Conservation (phyloP, 2,329 filamentous ascomycete genomes). For the Escovopsis weberi region DNA sequence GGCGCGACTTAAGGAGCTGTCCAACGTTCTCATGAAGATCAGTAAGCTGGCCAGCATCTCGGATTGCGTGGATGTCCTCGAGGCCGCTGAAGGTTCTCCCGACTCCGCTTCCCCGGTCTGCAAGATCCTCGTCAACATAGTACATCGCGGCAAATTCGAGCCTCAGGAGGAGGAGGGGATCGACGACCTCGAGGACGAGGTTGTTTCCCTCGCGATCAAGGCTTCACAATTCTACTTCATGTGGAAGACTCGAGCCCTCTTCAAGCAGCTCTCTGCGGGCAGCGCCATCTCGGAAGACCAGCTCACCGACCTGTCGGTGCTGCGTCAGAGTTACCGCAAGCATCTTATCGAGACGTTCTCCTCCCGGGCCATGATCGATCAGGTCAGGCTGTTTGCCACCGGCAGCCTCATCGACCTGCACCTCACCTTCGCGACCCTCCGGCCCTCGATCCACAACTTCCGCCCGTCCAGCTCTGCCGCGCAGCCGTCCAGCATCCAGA, state of each 20-base stretch:
- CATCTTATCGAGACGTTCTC: conserved; percentile 56
- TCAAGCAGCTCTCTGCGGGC: conserved; percentile 38
- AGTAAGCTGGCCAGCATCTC: conserved; percentile 68
- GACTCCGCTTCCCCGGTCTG: conserved; percentile 41
- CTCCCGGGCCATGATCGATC: conserved; percentile 55
- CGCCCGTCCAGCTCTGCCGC: conserved; percentile 9
- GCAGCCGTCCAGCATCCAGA: conserved; percentile 10
- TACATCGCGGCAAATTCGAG: conserved; percentile 57
- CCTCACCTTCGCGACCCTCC: conserved; percentile 61
- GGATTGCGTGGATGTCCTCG: conserved; percentile 62
- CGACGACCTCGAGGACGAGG: conserved; percentile 64
- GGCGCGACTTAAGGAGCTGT: conserved; percentile 52
- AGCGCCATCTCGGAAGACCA: conserved; percentile 40
- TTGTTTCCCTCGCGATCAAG: conserved; percentile 63
- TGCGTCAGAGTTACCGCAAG: conserved; percentile 42
- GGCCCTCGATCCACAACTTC: conserved; percentile 34
- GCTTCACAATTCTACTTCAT: conserved; percentile 80
- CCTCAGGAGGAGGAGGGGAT: conserved; percentile 56
- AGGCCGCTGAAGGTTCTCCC: conserved; percentile 38
- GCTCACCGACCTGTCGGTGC: conserved; percentile 43
- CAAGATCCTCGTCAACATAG: conserved; percentile 55
- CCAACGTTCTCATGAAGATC: conserved; percentile 62
- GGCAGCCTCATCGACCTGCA: conserved; percentile 71
- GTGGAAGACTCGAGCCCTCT: conserved; percentile 65
- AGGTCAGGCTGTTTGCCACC: conserved; percentile 61